These are phyloP conservation scores for Aureobasidium pullulans DNA, from an alignment of 2,329 filamentous ascomycete genomes.

Conservation along the genomic window DNA sequence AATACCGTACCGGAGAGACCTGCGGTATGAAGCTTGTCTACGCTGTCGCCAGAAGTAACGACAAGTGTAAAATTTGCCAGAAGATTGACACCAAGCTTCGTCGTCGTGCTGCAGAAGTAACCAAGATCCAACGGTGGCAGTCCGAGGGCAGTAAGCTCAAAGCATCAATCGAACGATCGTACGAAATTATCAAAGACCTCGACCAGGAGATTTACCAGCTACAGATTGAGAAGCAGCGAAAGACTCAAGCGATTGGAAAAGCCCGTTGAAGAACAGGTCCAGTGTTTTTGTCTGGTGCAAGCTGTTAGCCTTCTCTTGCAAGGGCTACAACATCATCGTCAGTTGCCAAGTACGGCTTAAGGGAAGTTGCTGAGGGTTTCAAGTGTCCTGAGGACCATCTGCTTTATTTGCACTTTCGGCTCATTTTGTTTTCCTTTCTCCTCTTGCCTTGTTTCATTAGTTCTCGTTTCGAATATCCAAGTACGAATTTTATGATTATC, in stretches of 20 bases:
- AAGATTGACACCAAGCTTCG: slow-evolving; percentile 82
- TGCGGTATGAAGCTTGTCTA: slow-evolving; percentile 89
- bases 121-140: slow-evolving; percentile 70
- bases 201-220: slow-evolving; percentile 62
- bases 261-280: slow-evolving; percentile 8
- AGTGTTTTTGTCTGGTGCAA: not conserved
- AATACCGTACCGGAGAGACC: slow-evolving; percentile 92
- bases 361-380: no score
- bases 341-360: no score
- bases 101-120: slow-evolving; percentile 64
- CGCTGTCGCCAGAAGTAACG: slow-evolving; percentile 55
- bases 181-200: slow-evolving; percentile 65
- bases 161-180: slow-evolving; percentile 58
- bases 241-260: slow-evolving; percentile 20
- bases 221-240: slow-evolving; percentile 22
- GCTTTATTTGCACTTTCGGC: no score
- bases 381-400: no score
- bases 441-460: not conserved
- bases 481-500: not conserved
- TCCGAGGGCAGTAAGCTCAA: slow-evolving; percentile 56
- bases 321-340: no score
- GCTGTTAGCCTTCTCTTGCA: no score
- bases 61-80: slow-evolving; percentile 76
- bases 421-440: not conserved
- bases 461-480: not conserved